Base-by-base conservation (phyloP, 768 basidiomycete genomes). In the Dioszegia crocea region DNA sequence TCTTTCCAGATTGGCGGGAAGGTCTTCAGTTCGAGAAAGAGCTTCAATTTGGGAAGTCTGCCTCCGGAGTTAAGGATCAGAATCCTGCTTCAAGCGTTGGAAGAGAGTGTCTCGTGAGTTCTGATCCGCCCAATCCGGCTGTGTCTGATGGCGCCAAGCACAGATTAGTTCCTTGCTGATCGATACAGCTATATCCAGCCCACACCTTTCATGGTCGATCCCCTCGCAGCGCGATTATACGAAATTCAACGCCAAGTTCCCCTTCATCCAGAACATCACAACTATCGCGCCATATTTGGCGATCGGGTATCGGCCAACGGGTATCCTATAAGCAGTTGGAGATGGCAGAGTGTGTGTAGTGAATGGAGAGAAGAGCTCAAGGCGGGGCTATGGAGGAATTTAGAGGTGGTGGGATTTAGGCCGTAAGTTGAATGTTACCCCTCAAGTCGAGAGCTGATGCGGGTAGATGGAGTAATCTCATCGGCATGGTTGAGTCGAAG, bases 341-440 rank as follows among this genome's bases (percentile, higher is more conserved):
- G 62, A 16, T 74, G 73, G 73, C 56, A 58, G 10, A 33, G 12
- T 14, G 43, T 74, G 4, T 52, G 41, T 10, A 50, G 58, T 11
- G 73, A 74, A 41, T 74, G 70, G 70, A 63, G 65, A 58, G 59
- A 57, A 14, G 52, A 69, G 17, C 21, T 71, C 11, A 53, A 63
- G 30, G 14, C 27, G 33, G 29, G 52, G 33, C 47, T 74, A 16
- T 74, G 73, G 73, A 50, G 45, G 19, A 29, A 60, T 24, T 44
- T 50, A 8, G 61, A 62, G 36, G 23, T 71, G 17, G 40, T 47
- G 23, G 60, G 51, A 23, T 29, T 27, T 53, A 23, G 38, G 26
- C 51, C 51, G 51, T 53, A 40, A 53, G 51, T 51, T n/a, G n/a
- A n/a, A n/a, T n/a, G n/a, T n/a, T n/a, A n/a, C n/a, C n/a, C 31